These are phyloP conservation scores for Erucastrum elatum DNA, from an alignment of 345 rosid species.

Conservation along the genomic window DNA sequence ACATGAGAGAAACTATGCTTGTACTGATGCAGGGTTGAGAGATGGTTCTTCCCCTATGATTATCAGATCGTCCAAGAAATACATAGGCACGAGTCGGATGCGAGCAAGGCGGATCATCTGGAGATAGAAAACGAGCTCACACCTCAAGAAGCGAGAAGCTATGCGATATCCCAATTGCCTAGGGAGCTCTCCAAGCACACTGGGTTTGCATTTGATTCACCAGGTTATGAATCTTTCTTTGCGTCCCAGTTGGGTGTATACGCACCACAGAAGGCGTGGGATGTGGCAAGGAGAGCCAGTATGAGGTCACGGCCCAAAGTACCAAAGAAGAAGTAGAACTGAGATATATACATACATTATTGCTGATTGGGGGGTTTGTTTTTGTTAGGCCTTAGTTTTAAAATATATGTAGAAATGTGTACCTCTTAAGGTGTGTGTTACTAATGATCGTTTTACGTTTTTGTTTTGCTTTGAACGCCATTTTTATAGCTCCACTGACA, in stretches of 20 bases:
- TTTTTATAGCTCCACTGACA: conserved; percentile 31
- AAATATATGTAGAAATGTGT: conserved; percentile 33
- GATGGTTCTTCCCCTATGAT: conserved; percentile 96
- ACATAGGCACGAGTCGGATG: conserved; percentile 66
- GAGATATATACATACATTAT: not conserved
- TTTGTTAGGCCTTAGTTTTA: conserved; percentile 24
- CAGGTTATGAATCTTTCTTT: conserved; percentile 96
- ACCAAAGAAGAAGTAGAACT: conserved; percentile 43
- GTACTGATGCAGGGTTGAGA: conserved; percentile 58
- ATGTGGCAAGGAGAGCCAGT: conserved; percentile 94
- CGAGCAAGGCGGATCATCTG: conserved; percentile 43
- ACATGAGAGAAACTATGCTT: not conserved
- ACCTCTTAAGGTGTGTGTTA: conserved; percentile 18
- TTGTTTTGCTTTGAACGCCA: conserved; percentile 33
- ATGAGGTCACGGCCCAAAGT: conserved; percentile 59
- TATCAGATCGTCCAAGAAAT: conserved; percentile 93
- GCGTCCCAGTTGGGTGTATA: conserved; percentile 80
- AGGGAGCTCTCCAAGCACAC: conserved; percentile 86
- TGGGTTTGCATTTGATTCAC: conserved; percentile 97
- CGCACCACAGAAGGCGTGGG: conserved; percentile 99
- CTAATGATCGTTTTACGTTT: conserved; percentile 11
- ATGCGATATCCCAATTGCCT: conserved; percentile 80
- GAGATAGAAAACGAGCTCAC: conserved; percentile 66
- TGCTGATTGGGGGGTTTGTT: conserved; percentile 19
- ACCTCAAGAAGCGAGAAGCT: conserved; percentile 78